These are phyloP conservation scores for Metschnikowia aberdeeniae DNA, from an alignment of 805 yeast genomes.

Conservation along the genomic window DNA sequence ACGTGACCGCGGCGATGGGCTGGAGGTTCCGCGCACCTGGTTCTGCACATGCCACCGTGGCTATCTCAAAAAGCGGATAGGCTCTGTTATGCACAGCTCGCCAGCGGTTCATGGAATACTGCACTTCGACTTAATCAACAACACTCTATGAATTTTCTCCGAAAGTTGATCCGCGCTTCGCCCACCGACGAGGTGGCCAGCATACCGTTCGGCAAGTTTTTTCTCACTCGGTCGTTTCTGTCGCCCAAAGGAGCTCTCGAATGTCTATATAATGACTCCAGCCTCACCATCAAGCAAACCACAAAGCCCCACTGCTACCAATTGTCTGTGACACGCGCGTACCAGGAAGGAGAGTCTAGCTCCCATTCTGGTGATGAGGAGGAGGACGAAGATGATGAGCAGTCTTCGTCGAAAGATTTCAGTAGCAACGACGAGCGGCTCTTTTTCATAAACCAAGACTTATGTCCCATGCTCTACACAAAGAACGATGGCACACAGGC, in stretches of 20 bases:
- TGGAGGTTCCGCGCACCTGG: neutral
- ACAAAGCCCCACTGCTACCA: slow-evolving; percentile 65
- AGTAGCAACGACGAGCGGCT: slow-evolving; percentile 59
- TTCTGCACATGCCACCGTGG: neutral
- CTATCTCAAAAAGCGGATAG: slow-evolving; percentile 5
- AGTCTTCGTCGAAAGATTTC: slow-evolving; percentile 21
- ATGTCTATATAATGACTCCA: slow-evolving; percentile 77
- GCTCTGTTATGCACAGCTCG: slow-evolving; percentile 3
- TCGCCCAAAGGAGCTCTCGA: slow-evolving; percentile 89
- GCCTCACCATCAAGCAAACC: slow-evolving; percentile 65
- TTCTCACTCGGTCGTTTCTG: slow-evolving; percentile 63
- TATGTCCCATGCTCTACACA: slow-evolving; percentile 52
- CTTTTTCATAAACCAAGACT: slow-evolving; percentile 59
- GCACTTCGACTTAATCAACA: neutral
- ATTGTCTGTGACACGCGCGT: slow-evolving; percentile 63
- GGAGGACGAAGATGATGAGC: slow-evolving; percentile 43
- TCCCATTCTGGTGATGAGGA: slow-evolving; percentile 42
- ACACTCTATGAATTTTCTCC: slow-evolving; percentile 61
- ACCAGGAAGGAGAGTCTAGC: slow-evolving; percentile 63
- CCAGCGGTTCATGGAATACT: neutral
- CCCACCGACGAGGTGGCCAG: slow-evolving; percentile 58
- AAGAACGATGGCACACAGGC: slow-evolving; percentile 52
- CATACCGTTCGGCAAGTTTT: slow-evolving; percentile 78
- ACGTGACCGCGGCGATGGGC: neutral
- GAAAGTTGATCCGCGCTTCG: slow-evolving; percentile 55